Base-by-base conservation (phyloP, 768 basidiomycete species). In the Mycena belliarum region DNA sequence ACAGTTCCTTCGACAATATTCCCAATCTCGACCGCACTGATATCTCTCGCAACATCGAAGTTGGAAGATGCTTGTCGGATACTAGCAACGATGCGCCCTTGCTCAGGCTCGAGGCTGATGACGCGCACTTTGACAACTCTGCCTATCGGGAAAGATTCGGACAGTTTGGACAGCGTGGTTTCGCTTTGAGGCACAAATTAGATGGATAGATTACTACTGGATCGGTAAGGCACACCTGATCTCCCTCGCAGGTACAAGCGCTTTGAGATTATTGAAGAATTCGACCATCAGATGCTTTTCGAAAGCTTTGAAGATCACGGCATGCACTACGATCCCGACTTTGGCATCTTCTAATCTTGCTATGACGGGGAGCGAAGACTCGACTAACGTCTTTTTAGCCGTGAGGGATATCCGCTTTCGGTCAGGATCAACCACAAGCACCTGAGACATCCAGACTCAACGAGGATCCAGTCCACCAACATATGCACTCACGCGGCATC, bases 221-320 rank as follows among this genome's bases (percentile, higher is more conserved):
- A n/a, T 35, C 48, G 4, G 15, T 28, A 43, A 42, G 6, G 63
- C 79, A 41, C 72, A 94, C 93, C 88, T 91, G 12, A 88, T 85
- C 76, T 98, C 97, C 49, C 81, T 84, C 10, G 80, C 72, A 4
- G 94, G 91, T 2, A 99, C 82, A 40, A 88, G 76, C 1, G 91
- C 97, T 65, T 91, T 88, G 55, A 95, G 63, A 52, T 90, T 89
- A 60, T 94, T 95, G 69, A 89, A 99, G 64, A 97, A 91, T 68
- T 97, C 95, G 26, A 98, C 86, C 63, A 93, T 75, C 44, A 95
- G 74, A 59, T 86, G 79, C 68, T 88, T 95, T 16, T 92, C 89
- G 32, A 85, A 76, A n/a, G 91, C 77, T 69, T 87, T 91, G 77
- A 87, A 89, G 45, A 99, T 80, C 3, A 93, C 90, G 2, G 87